These are phyloP conservation scores for Berberis vulgaris DNA, from an alignment of 164 flowering plant genomes.

Conservation along the genomic window DNA sequence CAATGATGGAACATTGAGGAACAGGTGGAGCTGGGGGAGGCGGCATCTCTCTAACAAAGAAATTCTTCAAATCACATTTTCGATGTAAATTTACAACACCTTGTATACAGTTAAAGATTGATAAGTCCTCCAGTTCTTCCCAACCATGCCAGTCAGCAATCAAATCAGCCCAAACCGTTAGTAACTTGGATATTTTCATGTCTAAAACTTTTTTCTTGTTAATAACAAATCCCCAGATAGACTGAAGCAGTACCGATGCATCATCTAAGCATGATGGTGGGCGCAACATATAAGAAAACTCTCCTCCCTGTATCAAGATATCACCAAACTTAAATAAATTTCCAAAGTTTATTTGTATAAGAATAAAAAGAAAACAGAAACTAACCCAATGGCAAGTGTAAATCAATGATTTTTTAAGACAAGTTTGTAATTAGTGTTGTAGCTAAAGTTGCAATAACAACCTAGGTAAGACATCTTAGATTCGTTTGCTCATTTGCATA, in stretches of 20 bases:
- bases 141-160: slow-evolving; percentile 80
- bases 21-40: slow-evolving; percentile 71
- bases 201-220: slow-evolving; percentile 24
- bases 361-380: background rate
- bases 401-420: no score
- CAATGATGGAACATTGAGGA: slow-evolving; percentile 48
- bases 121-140: slow-evolving; percentile 71
- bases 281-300: slow-evolving; percentile 15
- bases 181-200: slow-evolving; percentile 43
- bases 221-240: slow-evolving; percentile 36
- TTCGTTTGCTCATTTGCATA: no score
- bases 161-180: slow-evolving; percentile 53
- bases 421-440: no score
- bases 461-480: no score
- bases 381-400: no score
- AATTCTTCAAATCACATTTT: slow-evolving; percentile 35
- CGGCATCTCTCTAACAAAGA: slow-evolving; percentile 34
- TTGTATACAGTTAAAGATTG: slow-evolving; percentile 47
- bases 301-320: slow-evolving; percentile 30
- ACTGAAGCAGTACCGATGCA: slow-evolving; percentile 47
- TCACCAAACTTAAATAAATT: background rate
- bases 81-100: slow-evolving; percentile 43
- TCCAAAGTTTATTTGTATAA: background rate
- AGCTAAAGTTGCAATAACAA: no score
- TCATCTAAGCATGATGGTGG: slow-evolving; percentile 53